Evolutionary conservation across 2,329 filamentous ascomycete genomes (phyloP).

Genomic region (Fonsecaea multimorphosa): DNA sequence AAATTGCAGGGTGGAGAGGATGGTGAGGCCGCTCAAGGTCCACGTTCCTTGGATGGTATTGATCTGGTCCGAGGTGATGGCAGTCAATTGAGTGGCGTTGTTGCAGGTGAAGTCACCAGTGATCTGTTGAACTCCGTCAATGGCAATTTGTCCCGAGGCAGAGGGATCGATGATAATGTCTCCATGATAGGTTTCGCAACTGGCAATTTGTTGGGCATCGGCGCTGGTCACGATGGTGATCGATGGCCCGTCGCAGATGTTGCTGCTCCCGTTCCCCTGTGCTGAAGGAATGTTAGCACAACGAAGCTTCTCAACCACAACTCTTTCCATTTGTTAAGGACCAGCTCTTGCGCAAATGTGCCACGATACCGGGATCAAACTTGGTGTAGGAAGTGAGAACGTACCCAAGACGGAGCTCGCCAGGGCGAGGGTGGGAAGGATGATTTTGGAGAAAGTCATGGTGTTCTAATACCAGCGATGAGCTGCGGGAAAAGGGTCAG

Average conservation of each 20-base stretch:
- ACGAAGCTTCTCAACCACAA: slow-evolving; percentile 4
- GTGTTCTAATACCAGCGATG: slow-evolving; percentile 35
- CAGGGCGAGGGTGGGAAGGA: slow-evolving; percentile 62
- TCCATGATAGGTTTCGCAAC: slow-evolving; percentile 73
- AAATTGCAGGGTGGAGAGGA: slow-evolving; percentile 72
- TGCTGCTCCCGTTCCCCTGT: slow-evolving; percentile 22
- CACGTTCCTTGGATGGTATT: slow-evolving; percentile 72
- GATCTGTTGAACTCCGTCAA: slow-evolving; percentile 67
- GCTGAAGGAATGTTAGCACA: slow-evolving; percentile 31
- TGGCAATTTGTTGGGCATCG: slow-evolving; percentile 66
- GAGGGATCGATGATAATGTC: slow-evolving; percentile 67
- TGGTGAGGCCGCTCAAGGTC: slow-evolving; percentile 69
- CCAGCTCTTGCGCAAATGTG: slow-evolving; percentile 18
- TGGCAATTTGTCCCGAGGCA: slow-evolving; percentile 63
- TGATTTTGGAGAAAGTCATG: slow-evolving; percentile 63
- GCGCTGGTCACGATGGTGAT: slow-evolving; percentile 63
- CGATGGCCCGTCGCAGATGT: slow-evolving; percentile 35
- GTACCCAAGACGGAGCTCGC: slow-evolving; percentile 60
- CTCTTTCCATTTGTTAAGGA: background rate
- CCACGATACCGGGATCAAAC: background rate
- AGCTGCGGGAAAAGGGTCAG: slow-evolving; percentile 32
- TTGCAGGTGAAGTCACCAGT: slow-evolving; percentile 60
- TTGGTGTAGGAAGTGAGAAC: slow-evolving; percentile 11
- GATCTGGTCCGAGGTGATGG: slow-evolving; percentile 67
- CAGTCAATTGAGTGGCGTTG: slow-evolving; percentile 66